Base-by-base conservation (phyloP, 345 rosid species). In the Salix viminalis region DNA sequence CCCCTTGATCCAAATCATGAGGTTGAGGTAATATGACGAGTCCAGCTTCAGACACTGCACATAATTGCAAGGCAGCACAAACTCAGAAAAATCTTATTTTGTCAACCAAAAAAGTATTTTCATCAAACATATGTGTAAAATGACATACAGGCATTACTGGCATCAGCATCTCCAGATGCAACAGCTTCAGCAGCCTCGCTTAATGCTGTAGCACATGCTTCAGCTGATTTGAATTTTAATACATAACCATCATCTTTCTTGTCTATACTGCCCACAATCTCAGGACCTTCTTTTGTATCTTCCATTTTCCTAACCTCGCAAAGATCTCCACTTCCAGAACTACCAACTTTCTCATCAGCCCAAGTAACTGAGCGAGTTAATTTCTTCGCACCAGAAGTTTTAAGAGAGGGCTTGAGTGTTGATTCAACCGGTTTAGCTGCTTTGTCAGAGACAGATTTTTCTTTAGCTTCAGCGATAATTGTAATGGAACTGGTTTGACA, bases 101-200 rank as follows among this genome's bases (percentile, higher is more conserved):
- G 26, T 65, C 64, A 64, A 72, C 21, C 36, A 66, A 76, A 69
- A 54, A 5, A 24, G 32, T 34, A 13, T 41, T 36, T 73, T 24
- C 15, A 13, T 36, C 32, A 28, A 32, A 8, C 15, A 1, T 23
- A 71, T 9, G 69, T 66, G 23, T 66, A 66, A 32, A 32, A 74
- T 42, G 39, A 80, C 86, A 61, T 87, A 95, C 98, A 84, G 26
- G 91, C 90, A 79, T 89, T 87, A 78, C 67, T 58, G 48, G 67
- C 85, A 85, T 86, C 90, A 71, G 77, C 84, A 74, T 86, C 83
- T 74, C 91, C 91, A 62, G 88, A 82, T 44, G 91, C 86, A 85
- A 88, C 88, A 82, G 89, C 93, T 79, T 89, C 93, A 13, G 90
- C 96, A 76, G 97, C 96, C 82, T 83, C 83, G 84, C 88, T 89